A percentile compares a stretch with the other conserved stretches of the same genome.
Evolutionary conservation across 441 rosid species (phyloP).

Genomic region (Pelargonium cotyledonis): DNA sequence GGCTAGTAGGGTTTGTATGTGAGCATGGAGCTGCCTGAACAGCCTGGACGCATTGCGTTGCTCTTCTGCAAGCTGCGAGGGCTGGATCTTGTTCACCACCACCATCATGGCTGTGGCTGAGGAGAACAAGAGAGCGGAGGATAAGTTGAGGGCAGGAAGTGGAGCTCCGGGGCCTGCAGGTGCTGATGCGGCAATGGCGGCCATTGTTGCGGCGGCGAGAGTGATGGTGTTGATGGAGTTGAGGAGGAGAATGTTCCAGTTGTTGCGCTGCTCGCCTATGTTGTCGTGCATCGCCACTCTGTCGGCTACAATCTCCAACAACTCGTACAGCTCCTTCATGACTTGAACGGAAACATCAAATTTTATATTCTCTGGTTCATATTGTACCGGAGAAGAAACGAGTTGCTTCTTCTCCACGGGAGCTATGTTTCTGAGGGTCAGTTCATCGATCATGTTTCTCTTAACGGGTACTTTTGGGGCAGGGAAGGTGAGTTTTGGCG

Average conservation of each 20-base stretch:
- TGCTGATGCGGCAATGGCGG: no score
- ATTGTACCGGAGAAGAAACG: no score
- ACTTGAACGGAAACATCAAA: no score
- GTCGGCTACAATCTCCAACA: slow-evolving; percentile 43
- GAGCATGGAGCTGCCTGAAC: slow-evolving; percentile 39
- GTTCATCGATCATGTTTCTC: no score
- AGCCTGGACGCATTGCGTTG: slow-evolving; percentile 57
- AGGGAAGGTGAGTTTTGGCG: no score
- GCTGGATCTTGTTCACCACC: no score
- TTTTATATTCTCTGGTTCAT: no score
- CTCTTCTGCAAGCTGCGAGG: slow-evolving; percentile 77
- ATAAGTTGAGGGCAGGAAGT: slow-evolving; percentile 33
- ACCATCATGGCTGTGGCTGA: slow-evolving; percentile 49
- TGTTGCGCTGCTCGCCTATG: slow-evolving; percentile 43
- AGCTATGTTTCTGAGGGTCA: no score
- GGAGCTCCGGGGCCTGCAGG: slow-evolving; percentile 19
- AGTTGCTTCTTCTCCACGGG: no score
- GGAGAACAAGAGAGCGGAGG: slow-evolving; percentile 44
- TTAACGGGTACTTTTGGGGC: no score
- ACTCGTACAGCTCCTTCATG: slow-evolving; percentile 28
- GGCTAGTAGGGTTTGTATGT: slow-evolving; percentile 29
- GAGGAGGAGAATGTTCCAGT: slow-evolving; percentile 54
- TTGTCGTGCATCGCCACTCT: slow-evolving; percentile 57
- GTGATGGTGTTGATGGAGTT: slow-evolving; percentile 56
- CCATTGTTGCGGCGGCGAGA: slow-evolving; percentile 41